phyloP scores from a whole-genome alignment of 176 grass and related monocot species.

The Eremochloa ophiuroides region DNA sequence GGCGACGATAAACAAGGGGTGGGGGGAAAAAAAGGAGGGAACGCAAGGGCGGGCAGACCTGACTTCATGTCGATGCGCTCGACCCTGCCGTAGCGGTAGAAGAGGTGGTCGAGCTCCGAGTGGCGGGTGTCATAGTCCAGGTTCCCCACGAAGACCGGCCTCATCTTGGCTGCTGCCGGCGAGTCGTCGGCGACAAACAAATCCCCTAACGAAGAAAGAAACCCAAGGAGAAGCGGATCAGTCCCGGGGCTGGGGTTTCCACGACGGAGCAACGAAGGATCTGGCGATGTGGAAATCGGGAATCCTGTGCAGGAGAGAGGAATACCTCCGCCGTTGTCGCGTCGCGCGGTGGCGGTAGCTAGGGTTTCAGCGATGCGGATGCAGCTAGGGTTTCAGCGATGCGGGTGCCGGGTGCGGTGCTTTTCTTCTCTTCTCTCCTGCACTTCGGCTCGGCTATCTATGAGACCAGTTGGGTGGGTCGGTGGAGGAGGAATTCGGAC shows the following conservation, averaged over 20 bases:
- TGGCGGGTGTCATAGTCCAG: slow-evolving; percentile 74
- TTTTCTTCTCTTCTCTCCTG: not conserved
- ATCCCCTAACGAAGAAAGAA: not conserved
- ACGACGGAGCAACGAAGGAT: too few species aligned
- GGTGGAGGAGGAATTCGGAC: not conserved
- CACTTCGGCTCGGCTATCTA: not conserved
- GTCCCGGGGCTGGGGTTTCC: not conserved
- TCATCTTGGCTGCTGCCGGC: slow-evolving; percentile 35
- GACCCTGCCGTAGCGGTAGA: slow-evolving; percentile 62
- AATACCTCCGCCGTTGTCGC: not conserved
- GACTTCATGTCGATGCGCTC: slow-evolving; percentile 90
- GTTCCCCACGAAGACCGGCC: slow-evolving; percentile 71
- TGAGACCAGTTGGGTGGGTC: not conserved
- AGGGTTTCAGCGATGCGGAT: too few species aligned
- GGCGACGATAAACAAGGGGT: not conserved
- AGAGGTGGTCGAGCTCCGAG: slow-evolving; percentile 70
- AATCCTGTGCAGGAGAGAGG: not conserved
- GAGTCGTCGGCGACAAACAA: not conserved
- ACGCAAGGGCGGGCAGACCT: not conserved
- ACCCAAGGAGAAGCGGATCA: not conserved
- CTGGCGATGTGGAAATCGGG: not conserved
- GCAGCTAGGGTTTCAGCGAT: not conserved
- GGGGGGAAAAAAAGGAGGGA: too few species aligned
- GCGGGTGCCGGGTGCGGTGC: too few species aligned
- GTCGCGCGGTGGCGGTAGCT: too few species aligned